Evolutionary conservation across 495 filamentous ascomycete genomes (phyloP).

Genomic region (Trichoderma gamsii): DNA sequence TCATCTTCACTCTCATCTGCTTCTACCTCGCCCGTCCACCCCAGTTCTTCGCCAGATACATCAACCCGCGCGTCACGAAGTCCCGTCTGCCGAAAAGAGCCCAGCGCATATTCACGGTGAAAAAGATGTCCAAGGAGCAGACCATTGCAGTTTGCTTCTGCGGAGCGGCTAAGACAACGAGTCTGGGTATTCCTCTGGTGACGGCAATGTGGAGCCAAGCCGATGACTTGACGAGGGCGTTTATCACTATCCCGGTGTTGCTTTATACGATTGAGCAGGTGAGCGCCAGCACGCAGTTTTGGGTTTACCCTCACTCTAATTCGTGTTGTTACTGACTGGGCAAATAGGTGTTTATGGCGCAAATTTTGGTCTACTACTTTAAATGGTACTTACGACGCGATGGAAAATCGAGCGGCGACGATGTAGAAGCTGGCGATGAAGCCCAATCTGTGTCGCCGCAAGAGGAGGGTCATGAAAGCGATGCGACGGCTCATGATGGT

Average conservation of each 20-base stretch:
- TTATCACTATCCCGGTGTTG: constrained; percentile 48
- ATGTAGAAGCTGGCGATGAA: not conserved
- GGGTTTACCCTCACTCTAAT: not conserved
- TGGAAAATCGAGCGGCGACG: constrained; percentile 19
- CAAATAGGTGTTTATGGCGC: constrained; percentile 42
- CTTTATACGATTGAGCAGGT: constrained; percentile 51
- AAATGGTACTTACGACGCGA: constrained; percentile 39
- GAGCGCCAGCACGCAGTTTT: not conserved
- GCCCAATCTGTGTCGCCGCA: constrained; percentile 17
- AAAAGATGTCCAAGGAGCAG: constrained; percentile 39
- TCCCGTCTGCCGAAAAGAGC: constrained; percentile 22
- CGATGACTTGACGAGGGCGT: constrained; percentile 44
- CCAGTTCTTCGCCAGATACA: constrained; percentile 13
- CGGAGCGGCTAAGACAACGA: constrained; percentile 52
- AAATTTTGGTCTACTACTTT: constrained; percentile 49
- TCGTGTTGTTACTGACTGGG: not conserved
- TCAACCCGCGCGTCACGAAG: constrained; percentile 24
- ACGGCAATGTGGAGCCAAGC: constrained; percentile 50
- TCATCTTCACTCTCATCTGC: constrained; percentile 44
- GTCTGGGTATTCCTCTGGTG: constrained; percentile 46
- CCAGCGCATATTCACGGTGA: constrained; percentile 26
- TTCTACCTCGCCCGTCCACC: constrained; percentile 45
- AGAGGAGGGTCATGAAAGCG: not conserved
- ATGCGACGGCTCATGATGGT: not conserved
- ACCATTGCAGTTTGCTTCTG: constrained; percentile 53